A percentile compares a stretch with the other conserved stretches of the same genome.
phyloP scores from a whole-genome alignment of 306 rosid genomes.

The Quercus dentata region DNA sequence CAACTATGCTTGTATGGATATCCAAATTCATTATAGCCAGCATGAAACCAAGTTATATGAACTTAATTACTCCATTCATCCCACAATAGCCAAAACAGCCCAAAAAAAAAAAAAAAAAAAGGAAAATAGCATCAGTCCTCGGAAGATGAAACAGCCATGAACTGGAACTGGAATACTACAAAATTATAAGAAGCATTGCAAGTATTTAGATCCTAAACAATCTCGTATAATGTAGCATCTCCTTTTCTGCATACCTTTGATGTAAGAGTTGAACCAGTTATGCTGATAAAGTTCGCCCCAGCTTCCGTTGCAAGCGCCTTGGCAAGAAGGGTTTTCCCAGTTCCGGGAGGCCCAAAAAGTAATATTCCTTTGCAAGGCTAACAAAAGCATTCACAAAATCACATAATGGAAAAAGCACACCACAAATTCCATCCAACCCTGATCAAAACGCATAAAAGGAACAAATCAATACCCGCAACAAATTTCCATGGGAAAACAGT shows the following conservation, averaged over 20 bases:
- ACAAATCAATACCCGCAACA: slow-evolving; percentile 71
- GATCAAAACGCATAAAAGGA: slow-evolving; percentile 17
- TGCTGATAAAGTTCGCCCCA: slow-evolving; percentile 94
- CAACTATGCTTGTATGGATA: background rate
- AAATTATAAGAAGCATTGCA: background rate
- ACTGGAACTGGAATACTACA: background rate
- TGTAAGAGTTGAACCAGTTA: slow-evolving; percentile 94
- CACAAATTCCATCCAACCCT: background rate
- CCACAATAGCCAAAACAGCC: background rate
- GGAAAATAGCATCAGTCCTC: background rate
- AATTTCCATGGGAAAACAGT: slow-evolving; percentile 87
- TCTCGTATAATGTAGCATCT: background rate
- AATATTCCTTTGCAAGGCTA: slow-evolving; percentile 98
- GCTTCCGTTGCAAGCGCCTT: slow-evolving; percentile 99
- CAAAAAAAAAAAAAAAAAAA: background rate
- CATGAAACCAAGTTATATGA: background rate
- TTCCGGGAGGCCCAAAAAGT: slow-evolving; percentile 99
- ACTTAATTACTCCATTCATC: background rate
- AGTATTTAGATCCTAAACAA: background rate
- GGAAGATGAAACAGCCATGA: background rate
- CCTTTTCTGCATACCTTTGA: slow-evolving; percentile 63
- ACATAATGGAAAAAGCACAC: slow-evolving; percentile 15
- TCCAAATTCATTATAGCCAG: background rate
- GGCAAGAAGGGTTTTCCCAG: slow-evolving; percentile 98
- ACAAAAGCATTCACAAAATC: slow-evolving; percentile 15